Base-by-base conservation (phyloP, 208 protist genomes). In the Strigomonas culicis region DNA sequence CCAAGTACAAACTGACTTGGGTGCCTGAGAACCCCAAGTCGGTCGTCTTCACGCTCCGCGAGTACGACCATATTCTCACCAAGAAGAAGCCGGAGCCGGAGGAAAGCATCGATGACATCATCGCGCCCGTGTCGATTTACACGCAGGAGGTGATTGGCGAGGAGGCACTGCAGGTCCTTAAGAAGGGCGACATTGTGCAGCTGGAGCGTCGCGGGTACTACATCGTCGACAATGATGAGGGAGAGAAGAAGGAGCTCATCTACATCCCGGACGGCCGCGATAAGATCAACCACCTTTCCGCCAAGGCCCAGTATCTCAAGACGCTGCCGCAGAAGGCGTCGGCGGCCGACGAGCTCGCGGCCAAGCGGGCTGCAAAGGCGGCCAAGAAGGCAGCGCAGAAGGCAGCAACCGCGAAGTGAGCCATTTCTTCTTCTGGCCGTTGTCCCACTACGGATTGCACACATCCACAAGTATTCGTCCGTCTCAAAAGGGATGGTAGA, bases 1-100 rank as follows among this genome's bases (percentile, higher is more conserved):
- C 98, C 46, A 98, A 98, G 72, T 93, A 97, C 72, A 99, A 99
- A 87, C 68, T 99, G 8, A 98, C 96, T 11, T 99, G 98, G 98
- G 68, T 99, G 11, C 57, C 96, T 15, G 86, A 92, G 53, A 87
- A 80, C 63, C 71, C 82, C n/a, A 77, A 80, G 21, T 65, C 81
- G 10, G 68, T 96, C 11, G 25, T 71, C 27, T 77, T 98, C 11
- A 69, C 77, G 21, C 70, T 98, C 11, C 77, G 84, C 53, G 92
- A 99, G 63, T 99, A 95, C 82, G 98, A 98, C 74, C 86, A 98
- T 67, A 68, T 99, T 8, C 88, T 99, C 59, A 99, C 84, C 15
- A 99, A 98, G 75, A 78, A 85, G 64, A 99, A 99, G 72, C 68
- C 98, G 6, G 97, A 99, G 59, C 88, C 84, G 13, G 96, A 98